Evolutionary conservation across 768 basidiomycete genomes (phyloP).

Genomic region (Collybiopsis confluens): DNA sequence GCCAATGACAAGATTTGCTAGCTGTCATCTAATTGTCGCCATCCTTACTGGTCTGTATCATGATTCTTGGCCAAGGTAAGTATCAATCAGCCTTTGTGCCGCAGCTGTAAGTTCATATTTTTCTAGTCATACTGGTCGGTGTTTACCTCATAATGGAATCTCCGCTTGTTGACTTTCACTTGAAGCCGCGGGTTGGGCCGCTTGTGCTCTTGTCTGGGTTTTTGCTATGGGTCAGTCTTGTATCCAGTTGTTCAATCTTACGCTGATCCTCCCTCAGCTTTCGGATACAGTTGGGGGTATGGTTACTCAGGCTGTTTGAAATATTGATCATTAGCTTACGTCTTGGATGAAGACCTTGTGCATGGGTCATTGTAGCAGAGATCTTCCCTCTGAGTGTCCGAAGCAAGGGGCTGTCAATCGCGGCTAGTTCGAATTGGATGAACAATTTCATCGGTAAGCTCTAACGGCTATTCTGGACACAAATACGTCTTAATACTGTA

Average conservation of each 20-base stretch:
- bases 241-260: no score
- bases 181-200: slow-evolving; percentile 66
- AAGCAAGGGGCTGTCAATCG: slow-evolving; percentile 73
- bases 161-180: background rate
- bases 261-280: no score
- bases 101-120: slow-evolving; percentile 5
- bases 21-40: slow-evolving; percentile 69
- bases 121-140: slow-evolving; percentile 28
- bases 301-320: no score
- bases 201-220: slow-evolving; percentile 68
- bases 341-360: slow-evolving; percentile 37
- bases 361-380: slow-evolving; percentile 76
- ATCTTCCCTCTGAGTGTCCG: slow-evolving; percentile 71
- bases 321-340: no score
- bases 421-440: slow-evolving; percentile 74
- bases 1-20: slow-evolving; percentile 15
- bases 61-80: slow-evolving; percentile 47
- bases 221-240: slow-evolving; percentile 65
- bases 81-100: slow-evolving; percentile 8
- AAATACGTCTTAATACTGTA: slow-evolving; percentile 1
- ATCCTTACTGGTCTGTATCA: slow-evolving; percentile 58
- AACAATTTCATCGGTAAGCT: slow-evolving; percentile 68
- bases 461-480: background rate
- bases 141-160: background rate
- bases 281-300: slow-evolving; percentile 73